Evolutionary conservation across 352 stramenopile species (phyloP), one percentile per base, ranked within the genome.

Genomic region (Blastocystis sp.): DNA sequence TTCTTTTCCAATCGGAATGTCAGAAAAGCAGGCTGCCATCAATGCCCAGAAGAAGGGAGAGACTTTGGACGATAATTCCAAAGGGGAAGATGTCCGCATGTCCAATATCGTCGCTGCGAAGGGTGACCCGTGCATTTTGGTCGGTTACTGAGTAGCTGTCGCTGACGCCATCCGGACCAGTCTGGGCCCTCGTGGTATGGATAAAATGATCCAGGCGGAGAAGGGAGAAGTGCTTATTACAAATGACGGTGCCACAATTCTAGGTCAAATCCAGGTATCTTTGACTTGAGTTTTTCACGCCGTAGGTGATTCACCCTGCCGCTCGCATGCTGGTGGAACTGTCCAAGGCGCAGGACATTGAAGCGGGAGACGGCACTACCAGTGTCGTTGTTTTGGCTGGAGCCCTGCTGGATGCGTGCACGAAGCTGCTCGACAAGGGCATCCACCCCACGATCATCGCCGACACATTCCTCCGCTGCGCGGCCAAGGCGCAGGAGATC

Each of bases 251-350:
- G 97, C 97, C n/a, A 99, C 97, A 11, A 99, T 99, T 91, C 90
- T 99, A 28, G 96, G 92, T 88, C 96, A 98, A 90, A 98, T 99
- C 95, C 92, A 95, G 84, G 93, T 96, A 9, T n/a, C 42, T 89
- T 74, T 43, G 21, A 3, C 19, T 19, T 40, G 17, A 34, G 6
- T 11, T 76, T 19, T 66, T 3, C 42, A 19, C 42, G 34, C 17
- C 6, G 24, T 93, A 96, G 89, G 94, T 98, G 89, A 96, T 97
- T 89, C 97, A 99, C 92, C 97, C 97, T n/a, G 97, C 96, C 34
- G 97, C 97, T 66, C 98, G 98, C 93, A 99, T 99, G 97, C 92
- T 99, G 74, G 96, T 99, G 87, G 96, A 99, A 89, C 92, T 99
- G 61, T 98, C 94, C 89, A 98, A 99, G 92, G 97, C 94, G 52